Conservation (phyloP, 495 filamentous ascomycete genomes). For the Lasiosphaeria miniovina region DNA sequence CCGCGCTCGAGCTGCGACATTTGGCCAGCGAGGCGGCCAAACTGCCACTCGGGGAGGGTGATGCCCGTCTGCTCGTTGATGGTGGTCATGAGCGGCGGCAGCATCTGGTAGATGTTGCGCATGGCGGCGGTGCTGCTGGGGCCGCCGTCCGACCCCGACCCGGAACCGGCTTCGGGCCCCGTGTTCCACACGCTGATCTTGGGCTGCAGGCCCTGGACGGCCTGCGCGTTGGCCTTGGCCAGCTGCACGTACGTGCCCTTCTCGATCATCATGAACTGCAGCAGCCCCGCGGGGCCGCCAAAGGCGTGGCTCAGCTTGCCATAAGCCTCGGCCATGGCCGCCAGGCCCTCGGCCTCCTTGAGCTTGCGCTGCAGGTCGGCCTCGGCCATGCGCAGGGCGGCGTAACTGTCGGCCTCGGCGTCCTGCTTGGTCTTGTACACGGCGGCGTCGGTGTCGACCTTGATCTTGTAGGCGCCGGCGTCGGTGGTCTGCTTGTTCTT, state of each 20-base stretch:
- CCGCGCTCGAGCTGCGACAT: slow-evolving; percentile 24
- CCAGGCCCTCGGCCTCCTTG: slow-evolving; percentile 70
- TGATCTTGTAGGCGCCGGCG: slow-evolving; percentile 46
- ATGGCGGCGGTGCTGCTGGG: slow-evolving; percentile 38
- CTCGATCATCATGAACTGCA: slow-evolving; percentile 79
- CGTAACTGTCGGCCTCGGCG: slow-evolving; percentile 39
- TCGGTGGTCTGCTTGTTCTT: slow-evolving; percentile 54
- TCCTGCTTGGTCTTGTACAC: slow-evolving; percentile 41
- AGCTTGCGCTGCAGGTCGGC: slow-evolving; percentile 58
- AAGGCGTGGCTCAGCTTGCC: slow-evolving; percentile 63
- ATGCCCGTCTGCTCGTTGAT: slow-evolving; percentile 86
- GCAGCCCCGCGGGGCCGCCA: slow-evolving; percentile 68
- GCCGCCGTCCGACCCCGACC: slow-evolving; percentile 28
- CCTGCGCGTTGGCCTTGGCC: slow-evolving; percentile 65
- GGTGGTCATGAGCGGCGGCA: slow-evolving; percentile 74
- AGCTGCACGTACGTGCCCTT: slow-evolving; percentile 62
- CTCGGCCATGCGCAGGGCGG: slow-evolving; percentile 59
- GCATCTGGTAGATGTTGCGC: slow-evolving; percentile 65
- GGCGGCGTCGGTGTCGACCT: slow-evolving; percentile 41
- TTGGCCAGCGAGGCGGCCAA: slow-evolving; percentile 42
- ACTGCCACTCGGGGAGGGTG: slow-evolving; percentile 68
- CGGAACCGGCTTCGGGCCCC: slow-evolving; percentile 42
- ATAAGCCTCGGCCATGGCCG: slow-evolving; percentile 75
- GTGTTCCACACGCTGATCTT: slow-evolving; percentile 92
- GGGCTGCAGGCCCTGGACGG: slow-evolving; percentile 72